phyloP scores from a whole-genome alignment of 2,329 filamentous ascomycete genomes.

The Atkinsonella texensis region DNA sequence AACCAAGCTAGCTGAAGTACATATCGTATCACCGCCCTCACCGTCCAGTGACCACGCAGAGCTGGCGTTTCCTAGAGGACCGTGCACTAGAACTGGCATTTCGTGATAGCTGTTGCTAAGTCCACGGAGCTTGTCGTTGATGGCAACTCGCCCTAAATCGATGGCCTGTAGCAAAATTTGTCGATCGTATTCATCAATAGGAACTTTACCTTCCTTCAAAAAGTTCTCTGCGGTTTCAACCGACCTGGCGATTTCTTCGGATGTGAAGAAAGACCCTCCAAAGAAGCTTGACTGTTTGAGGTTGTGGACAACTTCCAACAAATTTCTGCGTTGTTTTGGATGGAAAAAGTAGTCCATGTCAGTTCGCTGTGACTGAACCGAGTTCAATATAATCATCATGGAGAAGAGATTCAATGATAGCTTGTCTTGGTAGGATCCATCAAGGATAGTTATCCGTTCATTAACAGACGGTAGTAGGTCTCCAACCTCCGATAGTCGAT shows the following conservation, averaged over 20 bases:
- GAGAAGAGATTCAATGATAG: constrained; percentile 75
- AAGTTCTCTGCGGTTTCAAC: constrained; percentile 58
- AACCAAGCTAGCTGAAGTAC: constrained; percentile 38
- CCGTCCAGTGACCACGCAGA: constrained; percentile 56
- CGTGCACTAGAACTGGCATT: constrained; percentile 58
- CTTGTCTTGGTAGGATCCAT: constrained; percentile 77
- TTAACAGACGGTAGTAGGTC: constrained; percentile 58
- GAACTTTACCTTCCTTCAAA: constrained; percentile 46
- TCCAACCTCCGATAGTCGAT: constrained; percentile 59
- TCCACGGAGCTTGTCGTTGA: constrained; percentile 50
- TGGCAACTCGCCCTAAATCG: constrained; percentile 46
- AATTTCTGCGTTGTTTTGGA: constrained; percentile 52
- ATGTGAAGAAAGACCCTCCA: constrained; percentile 63
- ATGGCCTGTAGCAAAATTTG: constrained; percentile 51
- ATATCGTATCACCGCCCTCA: constrained; percentile 34
- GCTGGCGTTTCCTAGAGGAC: constrained; percentile 51
- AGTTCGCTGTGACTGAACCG: constrained; percentile 73
- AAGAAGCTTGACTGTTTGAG: constrained; percentile 78
- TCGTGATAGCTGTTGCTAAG: constrained; percentile 62
- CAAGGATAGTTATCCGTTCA: constrained; percentile 59
- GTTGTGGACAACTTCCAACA: constrained; percentile 63
- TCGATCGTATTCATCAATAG: constrained; percentile 49
- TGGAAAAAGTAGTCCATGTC: constrained; percentile 89
- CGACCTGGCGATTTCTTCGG: constrained; percentile 48
- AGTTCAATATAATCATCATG: constrained; percentile 73